Base-by-base conservation (phyloP, 176 grass and related monocot species). In the Oropetium thomaeum region DNA sequence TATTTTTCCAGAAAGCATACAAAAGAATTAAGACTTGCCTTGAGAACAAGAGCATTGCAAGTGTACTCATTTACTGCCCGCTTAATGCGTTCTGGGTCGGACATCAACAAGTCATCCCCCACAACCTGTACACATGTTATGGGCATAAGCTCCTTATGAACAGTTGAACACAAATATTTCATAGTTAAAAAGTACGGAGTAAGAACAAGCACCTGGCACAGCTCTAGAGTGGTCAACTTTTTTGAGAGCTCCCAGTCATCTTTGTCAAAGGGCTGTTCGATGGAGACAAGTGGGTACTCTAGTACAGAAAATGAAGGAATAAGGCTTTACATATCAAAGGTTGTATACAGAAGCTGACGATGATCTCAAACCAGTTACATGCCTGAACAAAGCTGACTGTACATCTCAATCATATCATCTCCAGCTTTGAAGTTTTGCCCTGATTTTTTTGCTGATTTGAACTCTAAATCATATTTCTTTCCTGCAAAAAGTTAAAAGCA, bases 171-270 rank as follows among this genome's bases (percentile, higher is more conserved):
- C n/a, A 74, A 34, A 45, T n/a, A 5, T n/a, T 51, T 22, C 20
- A 20, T 22, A 52, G 7, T 40, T 5, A 38, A 73, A 79, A 79
- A 51, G 39, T 67, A 44, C 7, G 62, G 38, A 67, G 75, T 62
- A 68, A 81, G 11, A 72, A 11, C 59, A 73, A 35, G 29, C 26
- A 99, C 96, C 91, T 99, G 91, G 44, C 96, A 99, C 26, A 90
- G 73, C 66, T 83, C 79, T 72, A 99, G 87, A 30, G 87, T 77
- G 77, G 91, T 95, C 53, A 99, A 90, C 58, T 90, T 82, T 83
- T 99, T 99, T 3, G 87, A 95, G 72, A 88, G 86, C 62, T 99
- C 96, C 91, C 91, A 99, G 28, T 99, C 96, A 84, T 99, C 89
- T 82, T 99, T 99, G 74, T 92, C 96, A 82, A 99, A 99, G 29